Percentiles rank a stretch among this genome's conserved stretches.
These are phyloP conservation scores for Backusella mclennaniae DNA, from an alignment of 192 early-diverging fungal genomes.

Conservation along the genomic window DNA sequence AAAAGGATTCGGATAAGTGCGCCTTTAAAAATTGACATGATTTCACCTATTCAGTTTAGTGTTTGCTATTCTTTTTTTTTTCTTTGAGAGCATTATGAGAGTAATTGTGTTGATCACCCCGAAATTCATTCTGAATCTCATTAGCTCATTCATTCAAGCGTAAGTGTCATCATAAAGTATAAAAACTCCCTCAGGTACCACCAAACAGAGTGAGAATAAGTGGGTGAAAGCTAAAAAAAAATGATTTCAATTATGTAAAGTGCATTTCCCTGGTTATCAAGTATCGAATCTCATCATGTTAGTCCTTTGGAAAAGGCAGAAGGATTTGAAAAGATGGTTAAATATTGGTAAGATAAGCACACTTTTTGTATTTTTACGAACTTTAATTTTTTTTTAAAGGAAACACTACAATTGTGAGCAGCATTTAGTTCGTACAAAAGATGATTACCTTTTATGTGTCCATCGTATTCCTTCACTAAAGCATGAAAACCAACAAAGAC, in stretches of 20 bases:
- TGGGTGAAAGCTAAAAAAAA: neutral
- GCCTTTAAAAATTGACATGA: neutral
- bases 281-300: conserved; percentile 28
- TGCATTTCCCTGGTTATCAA: conserved; percentile 26
- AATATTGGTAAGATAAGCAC: conserved; percentile 3
- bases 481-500: neutral
- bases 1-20: neutral
- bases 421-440: conserved; percentile 81
- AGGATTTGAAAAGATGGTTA: conserved; percentile 43
- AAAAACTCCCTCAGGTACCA: neutral
- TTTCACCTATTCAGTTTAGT: conserved; percentile 37
- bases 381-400: conserved; percentile 25
- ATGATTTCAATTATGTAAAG: neutral
- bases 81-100: conserved; percentile 69
- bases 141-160: conserved; percentile 25
- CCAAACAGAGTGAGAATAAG: neutral
- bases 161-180: conserved; percentile 9
- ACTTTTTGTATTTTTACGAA: neutral
- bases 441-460: conserved; percentile 81
- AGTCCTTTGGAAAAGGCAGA: conserved; percentile 43
- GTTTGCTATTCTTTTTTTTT: conserved; percentile 61
- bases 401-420: conserved; percentile 62
- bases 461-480: conserved; percentile 69
- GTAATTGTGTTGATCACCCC: conserved; percentile 67
- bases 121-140: conserved; percentile 46